Evolutionary conservation across 345 rosid genomes (phyloP), one percentile per base, ranked within the genome.

Genomic region (Dimocarpus longan): DNA sequence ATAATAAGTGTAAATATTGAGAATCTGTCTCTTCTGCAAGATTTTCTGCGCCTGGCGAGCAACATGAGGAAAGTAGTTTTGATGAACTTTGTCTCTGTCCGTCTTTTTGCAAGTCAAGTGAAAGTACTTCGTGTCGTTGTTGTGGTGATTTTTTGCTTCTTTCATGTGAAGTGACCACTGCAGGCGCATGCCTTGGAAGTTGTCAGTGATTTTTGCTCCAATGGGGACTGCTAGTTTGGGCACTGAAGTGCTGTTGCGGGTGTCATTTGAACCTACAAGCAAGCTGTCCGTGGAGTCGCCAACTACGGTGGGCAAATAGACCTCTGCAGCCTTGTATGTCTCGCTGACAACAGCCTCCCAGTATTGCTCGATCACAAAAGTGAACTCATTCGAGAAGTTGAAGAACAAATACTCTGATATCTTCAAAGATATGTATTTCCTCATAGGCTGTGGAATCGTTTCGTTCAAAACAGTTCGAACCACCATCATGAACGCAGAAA

Each of bases 301-400:
- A 4, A 83, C 46, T 43, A 43, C 60, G 5, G 86, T 83, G 3
- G 86, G 88, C 16, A 83, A 68, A 57, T 86, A 86, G 39, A 81
- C 76, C 70, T 86, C 84, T 0, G 65, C 69, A 0, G 86, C 86
- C 2, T 86, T 82, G 21, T 80, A 86, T 13, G 84, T 83, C 71
- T 86, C 85, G 59, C 81, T 86, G 19, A 22, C 37, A 24, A 81
- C 83, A 12, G 88, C 88, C 43, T 86, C 76, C 86, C 86, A 86
- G n/a, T 82, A 81, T 12, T 86, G 83, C 70, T 86, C 86, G 6
- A 86, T 79, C 6, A 86, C 22, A 67, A 79, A 83, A 28, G 82
- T 83, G 74, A 81, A 86, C 28, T 79, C 80, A 0, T 82, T 76
- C 42, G 76, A 60, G 77, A 85, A 78, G 73, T 72, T 66, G 59